Conservation (phyloP, 495 filamentous ascomycete species). For the Penicillium arizonense region DNA sequence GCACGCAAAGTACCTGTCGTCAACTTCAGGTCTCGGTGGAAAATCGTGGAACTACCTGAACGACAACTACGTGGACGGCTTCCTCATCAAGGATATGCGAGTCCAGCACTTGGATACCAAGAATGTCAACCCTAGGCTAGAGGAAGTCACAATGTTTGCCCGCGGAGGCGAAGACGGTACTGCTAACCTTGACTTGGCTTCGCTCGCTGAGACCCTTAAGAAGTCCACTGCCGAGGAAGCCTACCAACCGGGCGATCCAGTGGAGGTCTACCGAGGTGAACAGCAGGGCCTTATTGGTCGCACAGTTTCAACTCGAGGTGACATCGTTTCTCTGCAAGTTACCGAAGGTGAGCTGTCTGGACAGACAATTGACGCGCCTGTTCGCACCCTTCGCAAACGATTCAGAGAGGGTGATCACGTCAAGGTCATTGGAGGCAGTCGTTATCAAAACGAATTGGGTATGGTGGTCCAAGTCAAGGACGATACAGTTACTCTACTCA, state of each 20-base stretch:
- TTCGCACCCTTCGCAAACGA: conserved; percentile 87
- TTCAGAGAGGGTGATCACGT: conserved; percentile 96
- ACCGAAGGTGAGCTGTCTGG: conserved; percentile 78
- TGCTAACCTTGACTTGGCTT: conserved; percentile 88
- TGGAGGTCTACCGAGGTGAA: conserved; percentile 95
- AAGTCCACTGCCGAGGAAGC: conserved; percentile 70
- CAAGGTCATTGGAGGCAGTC: conserved; percentile 95
- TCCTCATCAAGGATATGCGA: conserved; percentile 91
- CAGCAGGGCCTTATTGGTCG: conserved; percentile 87
- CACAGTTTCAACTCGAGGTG: conserved; percentile 79
- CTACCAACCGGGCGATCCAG: conserved; percentile 87
- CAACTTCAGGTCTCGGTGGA: conserved; percentile 51
- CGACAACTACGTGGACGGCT: conserved; percentile 90
- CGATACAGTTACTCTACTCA: conserved; percentile 87
- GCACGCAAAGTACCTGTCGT: conserved; percentile 67
- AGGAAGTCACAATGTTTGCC: conserved; percentile 95
- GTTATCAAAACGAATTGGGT: conserved; percentile 89
- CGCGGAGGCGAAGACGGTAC: conserved; percentile 84
- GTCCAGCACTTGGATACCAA: conserved; percentile 78
- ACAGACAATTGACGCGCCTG: conserved; percentile 85
- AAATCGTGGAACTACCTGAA: conserved; percentile 81
- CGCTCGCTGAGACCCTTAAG: conserved; percentile 82
- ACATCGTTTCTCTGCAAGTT: conserved; percentile 90
- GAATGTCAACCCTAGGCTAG: conserved; percentile 87
- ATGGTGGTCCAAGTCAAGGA: conserved; percentile 93